Evolutionary conservation across 805 yeast genomes (phyloP), one percentile per base, ranked within the genome.

Genomic region (Kodamaea fukazawae): DNA sequence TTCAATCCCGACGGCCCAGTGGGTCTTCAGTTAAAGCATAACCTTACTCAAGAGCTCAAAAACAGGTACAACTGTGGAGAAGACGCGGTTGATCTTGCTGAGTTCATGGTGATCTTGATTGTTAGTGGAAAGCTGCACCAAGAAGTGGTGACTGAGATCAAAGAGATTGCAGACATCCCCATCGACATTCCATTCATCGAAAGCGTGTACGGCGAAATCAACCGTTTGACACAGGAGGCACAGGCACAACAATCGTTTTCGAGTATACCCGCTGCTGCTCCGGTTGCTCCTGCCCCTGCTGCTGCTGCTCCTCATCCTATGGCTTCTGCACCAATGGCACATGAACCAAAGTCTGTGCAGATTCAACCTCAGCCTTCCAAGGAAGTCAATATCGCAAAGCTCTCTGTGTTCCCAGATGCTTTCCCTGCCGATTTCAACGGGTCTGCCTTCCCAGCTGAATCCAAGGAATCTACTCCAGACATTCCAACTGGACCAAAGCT

Each of bases 41-140:
- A 60, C 36, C 54, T 68, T 35, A 53, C 60, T 14, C 58, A 58
- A 27, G 73, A 69, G 48, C 53, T 69, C 37, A 55, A 55, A 27
- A 61, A 54, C 40, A 57, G 64, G 32, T 67, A 48, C 50, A 58
- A 55, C 44, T 57, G 61, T 20, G 55, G 57, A 4, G 73, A 67
- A 33, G 74, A 69, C 43, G 71, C 74, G 14, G 61, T 63, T 32
- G 83, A 81, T 49, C 80, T 82, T 30, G 86, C 93, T 10, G 93
- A 85, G 58, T 85, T 76, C 53, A 78, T 85, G 41, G 73, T 80
- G n/a, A 73, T 83, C 32, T 66, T 85, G 58, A 81, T 85, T 45
- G 80, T 82, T 10, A 83, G 82, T 48, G 80, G 82, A 50, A 79
- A 82, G 52, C 64, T 78, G 4, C 75, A 82, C 9, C 71, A 67